phyloP scores from a whole-genome alignment of 2,329 filamentous ascomycete genomes.

The Penicillium sp. region DNA sequence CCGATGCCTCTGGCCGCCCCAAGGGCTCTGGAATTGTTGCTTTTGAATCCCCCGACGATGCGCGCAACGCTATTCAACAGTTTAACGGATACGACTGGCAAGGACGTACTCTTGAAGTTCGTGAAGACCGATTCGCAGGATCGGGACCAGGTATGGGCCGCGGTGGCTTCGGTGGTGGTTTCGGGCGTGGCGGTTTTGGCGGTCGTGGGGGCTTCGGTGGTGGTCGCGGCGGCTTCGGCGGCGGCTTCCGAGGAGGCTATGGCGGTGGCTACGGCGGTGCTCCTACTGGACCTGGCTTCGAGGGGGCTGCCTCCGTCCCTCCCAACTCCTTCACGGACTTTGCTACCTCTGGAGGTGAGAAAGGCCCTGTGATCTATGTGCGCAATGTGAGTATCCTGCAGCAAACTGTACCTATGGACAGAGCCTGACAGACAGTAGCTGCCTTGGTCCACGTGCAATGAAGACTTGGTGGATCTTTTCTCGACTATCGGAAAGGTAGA shows the following conservation, averaged over 20 bases:
- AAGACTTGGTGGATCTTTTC: conserved; percentile 95
- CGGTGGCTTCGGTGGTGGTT: conserved; percentile 32
- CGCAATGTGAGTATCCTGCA: conserved; percentile 78
- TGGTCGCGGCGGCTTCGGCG: conserved; percentile 48
- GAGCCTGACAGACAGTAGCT: conserved; percentile 62
- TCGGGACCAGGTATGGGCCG: conserved; percentile 49
- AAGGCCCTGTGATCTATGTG: conserved; percentile 85
- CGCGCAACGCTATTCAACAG: conserved; percentile 91
- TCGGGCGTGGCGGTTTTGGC: conserved; percentile 50
- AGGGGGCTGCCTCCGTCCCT: conserved; percentile 56
- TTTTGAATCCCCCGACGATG: conserved; percentile 93
- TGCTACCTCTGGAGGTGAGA: conserved; percentile 84
- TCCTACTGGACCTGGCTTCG: conserved; percentile 43
- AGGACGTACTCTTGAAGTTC: conserved; percentile 88
- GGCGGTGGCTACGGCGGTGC: conserved; percentile 57
- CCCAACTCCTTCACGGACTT: conserved; percentile 93
- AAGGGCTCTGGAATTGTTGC: conserved; percentile 98
- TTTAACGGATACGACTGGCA: conserved; percentile 99
- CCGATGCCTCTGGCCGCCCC: conserved; percentile 86
- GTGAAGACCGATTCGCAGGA: conserved; percentile 91
- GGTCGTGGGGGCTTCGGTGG: conserved; percentile 49
- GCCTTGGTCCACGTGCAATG: conserved; percentile 98
- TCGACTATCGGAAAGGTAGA: conserved; percentile 98
- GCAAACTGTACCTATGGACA: neutral
- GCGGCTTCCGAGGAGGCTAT: conserved; percentile 60